These are phyloP conservation scores for Macaranga tanarius DNA, from an alignment of 441 rosid genomes.

Conservation along the genomic window DNA sequence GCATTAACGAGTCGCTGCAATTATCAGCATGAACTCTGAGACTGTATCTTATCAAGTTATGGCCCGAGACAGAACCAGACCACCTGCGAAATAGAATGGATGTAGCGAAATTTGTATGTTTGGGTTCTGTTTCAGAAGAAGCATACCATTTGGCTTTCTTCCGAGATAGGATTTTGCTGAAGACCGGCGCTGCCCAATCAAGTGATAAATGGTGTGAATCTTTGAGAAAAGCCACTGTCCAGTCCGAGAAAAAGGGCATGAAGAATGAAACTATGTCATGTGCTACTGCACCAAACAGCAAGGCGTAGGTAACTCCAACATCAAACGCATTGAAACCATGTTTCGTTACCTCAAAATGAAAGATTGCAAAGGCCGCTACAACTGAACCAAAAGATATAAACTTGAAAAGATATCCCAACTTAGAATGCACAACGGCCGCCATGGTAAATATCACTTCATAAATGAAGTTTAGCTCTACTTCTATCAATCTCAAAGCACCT, in stretches of 20 bases:
- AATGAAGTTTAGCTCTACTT: conserved; percentile 58
- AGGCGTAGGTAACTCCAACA: background rate
- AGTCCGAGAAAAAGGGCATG: background rate
- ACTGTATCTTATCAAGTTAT: conserved; percentile 33
- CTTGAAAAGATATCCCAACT: background rate
- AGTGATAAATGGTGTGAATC: conserved; percentile 7
- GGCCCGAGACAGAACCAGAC: conserved; percentile 24
- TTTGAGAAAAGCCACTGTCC: conserved; percentile 16
- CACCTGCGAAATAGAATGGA: conserved; percentile 23
- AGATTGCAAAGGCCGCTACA: background rate
- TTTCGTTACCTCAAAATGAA: background rate
- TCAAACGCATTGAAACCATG: background rate
- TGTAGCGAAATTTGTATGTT: background rate
- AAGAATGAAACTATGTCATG: background rate
- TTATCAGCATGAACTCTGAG: conserved; percentile 19
- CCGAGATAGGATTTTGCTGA: background rate
- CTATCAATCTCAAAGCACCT: conserved; percentile 44
- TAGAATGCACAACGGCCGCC: conserved; percentile 26
- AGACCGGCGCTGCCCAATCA: conserved; percentile 10
- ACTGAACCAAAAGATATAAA: background rate
- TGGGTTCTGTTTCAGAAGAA: background rate
- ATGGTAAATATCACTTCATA: conserved; percentile 55
- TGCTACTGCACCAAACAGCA: background rate
- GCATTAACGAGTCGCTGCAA: conserved; percentile 20
- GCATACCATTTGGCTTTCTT: background rate